A percentile compares a stretch with the other conserved stretches of the same genome.
Conservation (phyloP, 495 filamentous ascomycete species). For the Cercophora samala region DNA sequence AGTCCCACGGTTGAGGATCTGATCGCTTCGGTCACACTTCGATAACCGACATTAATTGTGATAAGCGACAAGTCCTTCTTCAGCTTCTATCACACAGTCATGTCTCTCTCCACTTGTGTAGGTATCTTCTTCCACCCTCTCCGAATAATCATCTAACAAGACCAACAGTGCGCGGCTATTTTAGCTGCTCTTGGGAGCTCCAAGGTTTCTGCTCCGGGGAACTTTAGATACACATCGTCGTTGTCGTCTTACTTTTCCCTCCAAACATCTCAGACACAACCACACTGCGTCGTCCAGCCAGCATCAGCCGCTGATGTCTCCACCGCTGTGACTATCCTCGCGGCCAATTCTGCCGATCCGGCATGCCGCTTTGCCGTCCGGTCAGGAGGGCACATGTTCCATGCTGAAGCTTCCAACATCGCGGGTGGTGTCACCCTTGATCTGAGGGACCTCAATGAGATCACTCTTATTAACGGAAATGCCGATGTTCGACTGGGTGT, state of each 20-base stretch:
- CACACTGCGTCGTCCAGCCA: background rate
- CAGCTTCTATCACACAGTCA: background rate
- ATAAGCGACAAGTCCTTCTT: background rate
- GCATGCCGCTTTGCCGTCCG: conserved; percentile 1
- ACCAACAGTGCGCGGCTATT: background rate
- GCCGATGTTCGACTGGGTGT: background rate
- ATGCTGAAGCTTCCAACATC: background rate
- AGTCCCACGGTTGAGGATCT: background rate
- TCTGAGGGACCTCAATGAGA: background rate
- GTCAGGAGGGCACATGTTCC: background rate
- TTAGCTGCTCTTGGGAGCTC: background rate
- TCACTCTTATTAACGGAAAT: background rate
- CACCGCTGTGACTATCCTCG: background rate
- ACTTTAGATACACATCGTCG: background rate
- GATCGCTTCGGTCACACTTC: background rate
- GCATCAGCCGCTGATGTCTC: background rate
- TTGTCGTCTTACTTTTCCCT: background rate
- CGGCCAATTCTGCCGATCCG: background rate
- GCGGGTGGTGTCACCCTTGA: conserved; percentile 1
- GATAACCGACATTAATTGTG: background rate
- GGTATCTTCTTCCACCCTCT: background rate
- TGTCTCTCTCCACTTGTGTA: background rate
- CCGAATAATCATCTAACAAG: background rate
- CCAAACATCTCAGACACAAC: background rate
- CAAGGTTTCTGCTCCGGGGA: background rate